Evolutionary conservation across 345 rosid species (phyloP).

Genomic region (Laguncularia racemosa): DNA sequence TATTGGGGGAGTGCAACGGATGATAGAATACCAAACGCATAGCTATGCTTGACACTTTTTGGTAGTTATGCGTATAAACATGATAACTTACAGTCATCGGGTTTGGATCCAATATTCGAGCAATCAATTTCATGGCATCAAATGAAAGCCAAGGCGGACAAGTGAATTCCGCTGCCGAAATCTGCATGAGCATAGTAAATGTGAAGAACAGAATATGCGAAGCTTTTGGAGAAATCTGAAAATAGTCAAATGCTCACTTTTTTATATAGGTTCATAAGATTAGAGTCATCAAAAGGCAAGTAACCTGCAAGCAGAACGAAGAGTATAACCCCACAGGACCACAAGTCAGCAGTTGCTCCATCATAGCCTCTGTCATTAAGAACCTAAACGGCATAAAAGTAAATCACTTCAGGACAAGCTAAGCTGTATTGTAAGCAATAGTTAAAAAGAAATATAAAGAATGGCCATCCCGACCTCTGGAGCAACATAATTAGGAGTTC

Average conservation of each 20-base stretch:
- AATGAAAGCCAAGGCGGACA: constrained; percentile 96
- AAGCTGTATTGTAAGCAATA: neutral
- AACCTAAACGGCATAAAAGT: constrained; percentile 44
- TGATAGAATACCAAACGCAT: constrained; percentile 2
- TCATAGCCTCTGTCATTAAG: constrained; percentile 92
- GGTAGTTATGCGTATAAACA: constrained; percentile 1
- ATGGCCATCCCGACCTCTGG: constrained; percentile 63
- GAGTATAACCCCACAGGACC: constrained; percentile 98
- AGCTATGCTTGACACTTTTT: too few species aligned
- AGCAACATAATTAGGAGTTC: constrained; percentile 97
- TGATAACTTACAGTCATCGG: constrained; percentile 77
- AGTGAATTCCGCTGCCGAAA: constrained; percentile 87
- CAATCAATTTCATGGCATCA: constrained; percentile 72
- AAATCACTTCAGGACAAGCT: neutral
- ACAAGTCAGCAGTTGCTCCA: constrained; percentile 93
- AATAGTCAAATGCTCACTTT: constrained; percentile 61
- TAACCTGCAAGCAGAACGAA: constrained; percentile 96
- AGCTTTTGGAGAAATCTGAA: constrained; percentile 9
- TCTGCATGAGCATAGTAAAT: constrained; percentile 31
- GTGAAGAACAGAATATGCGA: constrained; percentile 12
- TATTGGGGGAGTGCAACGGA: neutral
- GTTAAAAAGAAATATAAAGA: neutral
- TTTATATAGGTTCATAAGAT: constrained; percentile 87
- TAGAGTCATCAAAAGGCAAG: constrained; percentile 98
- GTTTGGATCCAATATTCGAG: constrained; percentile 83